Evolutionary conservation across 2,329 filamentous ascomycete species (phyloP).

Genomic region (Cladosporium sp.): DNA sequence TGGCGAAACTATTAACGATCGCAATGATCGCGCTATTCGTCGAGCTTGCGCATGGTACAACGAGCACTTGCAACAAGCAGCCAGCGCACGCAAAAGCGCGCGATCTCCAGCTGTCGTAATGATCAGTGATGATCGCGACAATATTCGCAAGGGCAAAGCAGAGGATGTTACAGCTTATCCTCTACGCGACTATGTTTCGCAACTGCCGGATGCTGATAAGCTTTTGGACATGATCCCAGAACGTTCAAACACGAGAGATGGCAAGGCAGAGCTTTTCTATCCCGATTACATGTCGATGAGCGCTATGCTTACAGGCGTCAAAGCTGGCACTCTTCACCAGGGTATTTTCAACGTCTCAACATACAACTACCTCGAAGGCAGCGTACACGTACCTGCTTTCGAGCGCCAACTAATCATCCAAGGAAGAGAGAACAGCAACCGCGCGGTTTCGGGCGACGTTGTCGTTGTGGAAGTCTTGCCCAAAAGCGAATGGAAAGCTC

Average conservation of each 20-base stretch:
- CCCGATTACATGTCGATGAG: constrained; percentile 85
- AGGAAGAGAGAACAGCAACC: constrained; percentile 93
- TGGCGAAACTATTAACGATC: constrained; percentile 89
- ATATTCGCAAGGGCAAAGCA: constrained; percentile 72
- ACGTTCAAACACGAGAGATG: constrained; percentile 59
- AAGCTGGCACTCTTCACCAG: constrained; percentile 84
- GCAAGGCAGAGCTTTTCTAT: constrained; percentile 71
- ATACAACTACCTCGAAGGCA: constrained; percentile 96
- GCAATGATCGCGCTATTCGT: constrained; percentile 89
- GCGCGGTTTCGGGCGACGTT: constrained; percentile 84
- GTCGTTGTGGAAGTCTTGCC: constrained; percentile 92
- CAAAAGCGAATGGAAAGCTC: constrained; percentile 93
- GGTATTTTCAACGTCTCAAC: constrained; percentile 93
- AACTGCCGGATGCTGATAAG: constrained; percentile 76
- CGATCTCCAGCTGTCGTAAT: constrained; percentile 77
- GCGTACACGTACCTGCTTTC: constrained; percentile 84
- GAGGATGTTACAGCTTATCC: constrained; percentile 69
- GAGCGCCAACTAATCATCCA: constrained; percentile 83
- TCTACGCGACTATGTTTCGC: constrained; percentile 69
- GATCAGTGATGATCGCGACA: constrained; percentile 89
- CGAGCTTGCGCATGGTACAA: constrained; percentile 86
- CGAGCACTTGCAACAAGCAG: constrained; percentile 67
- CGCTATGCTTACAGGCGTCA: constrained; percentile 90
- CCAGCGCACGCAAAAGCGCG: constrained; percentile 50
- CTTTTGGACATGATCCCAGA: constrained; percentile 91